Base-by-base conservation (phyloP, 306 rosid species). In the Glycyrrhiza uralensis region DNA sequence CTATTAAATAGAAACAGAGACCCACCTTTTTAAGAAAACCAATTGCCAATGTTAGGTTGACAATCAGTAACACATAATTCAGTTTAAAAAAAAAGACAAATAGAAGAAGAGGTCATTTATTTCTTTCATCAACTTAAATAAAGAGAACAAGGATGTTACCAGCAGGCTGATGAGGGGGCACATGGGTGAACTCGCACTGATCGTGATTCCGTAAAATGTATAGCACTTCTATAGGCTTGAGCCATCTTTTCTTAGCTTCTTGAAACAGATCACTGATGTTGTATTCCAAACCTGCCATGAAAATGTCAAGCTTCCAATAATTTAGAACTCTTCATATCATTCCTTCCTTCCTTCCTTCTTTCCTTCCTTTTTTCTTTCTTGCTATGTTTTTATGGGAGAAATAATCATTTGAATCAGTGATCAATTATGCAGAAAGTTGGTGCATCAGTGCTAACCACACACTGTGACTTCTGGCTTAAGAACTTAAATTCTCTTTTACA, bases 241-340 rank as follows among this genome's bases (percentile, higher is more conserved):
- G 89, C 99, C 99, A 95, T 66, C 99, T 90, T 35, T 45, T 80
- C 81, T 87, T 95, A 59, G 96, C 99, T 82, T 89, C 96, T 85
- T 42, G 75, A 79, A 76, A 82, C 47, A 95, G 86, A 41, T 81
- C 86, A 55, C 63, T 46, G 32, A 91, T 87, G 63, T 84, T 83
- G 83, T 73, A 80, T 30, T 80, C 76, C 14, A 80, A 92, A 63
- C 83, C 99, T 91, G 89, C 36, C 76, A 85, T 41, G 13, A 67
- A 17, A 77, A 41, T 6, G 11, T 52, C 19, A 35, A 15, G 61
- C 49, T 64, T 71, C 66, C 79, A 49, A 13, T 32, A 42, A 18
- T 49, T 49, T 49, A 61, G 17, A 59, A 73, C 44, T 26, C 36
- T 26, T 9, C 12, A 12, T 7, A 47, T 3, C 51, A 62, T 58